Evolutionary conservation across 352 stramenopile species (phyloP).

Genomic region (Globisporangium recalcitrans): DNA sequence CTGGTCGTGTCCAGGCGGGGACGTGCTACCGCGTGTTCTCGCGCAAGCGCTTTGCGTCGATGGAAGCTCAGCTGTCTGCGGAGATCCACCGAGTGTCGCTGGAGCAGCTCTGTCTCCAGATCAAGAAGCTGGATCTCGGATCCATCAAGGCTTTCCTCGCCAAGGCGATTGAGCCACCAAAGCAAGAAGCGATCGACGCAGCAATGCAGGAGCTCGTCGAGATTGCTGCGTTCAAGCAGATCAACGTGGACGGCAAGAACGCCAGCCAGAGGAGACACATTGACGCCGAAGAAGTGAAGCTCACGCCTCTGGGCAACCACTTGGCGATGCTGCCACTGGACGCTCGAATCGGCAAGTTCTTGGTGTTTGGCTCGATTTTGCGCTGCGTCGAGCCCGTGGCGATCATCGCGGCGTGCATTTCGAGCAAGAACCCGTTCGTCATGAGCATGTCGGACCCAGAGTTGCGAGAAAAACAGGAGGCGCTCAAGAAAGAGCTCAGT

Average conservation of each 20-base stretch:
- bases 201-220: constrained; percentile 88
- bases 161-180: constrained; percentile 91
- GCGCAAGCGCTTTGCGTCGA: constrained; percentile 45
- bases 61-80: constrained; percentile 70
- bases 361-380: constrained; percentile 85
- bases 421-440: constrained; percentile 73
- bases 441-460: constrained; percentile 67
- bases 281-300: constrained; percentile 45
- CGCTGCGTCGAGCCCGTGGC: constrained; percentile 79
- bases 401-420: constrained; percentile 80
- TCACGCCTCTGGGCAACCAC: constrained; percentile 93
- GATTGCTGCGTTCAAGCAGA: constrained; percentile 80
- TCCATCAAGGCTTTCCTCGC: constrained; percentile 67
- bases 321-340: constrained; percentile 81
- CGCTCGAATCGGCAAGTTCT: constrained; percentile 83
- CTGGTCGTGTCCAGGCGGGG: constrained; percentile 72
- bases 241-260: constrained; percentile 10
- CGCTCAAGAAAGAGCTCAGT: constrained; percentile 62
- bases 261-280: constrained; percentile 12
- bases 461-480: constrained; percentile 46
- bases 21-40: constrained; percentile 80
- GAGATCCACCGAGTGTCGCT: constrained; percentile 87
- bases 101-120: constrained; percentile 83
- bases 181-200: constrained; percentile 84
- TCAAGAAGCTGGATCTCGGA: constrained; percentile 78